Conservation (phyloP, 169 alveolate genomes). For the Cryptosporidium meleagridis region DNA sequence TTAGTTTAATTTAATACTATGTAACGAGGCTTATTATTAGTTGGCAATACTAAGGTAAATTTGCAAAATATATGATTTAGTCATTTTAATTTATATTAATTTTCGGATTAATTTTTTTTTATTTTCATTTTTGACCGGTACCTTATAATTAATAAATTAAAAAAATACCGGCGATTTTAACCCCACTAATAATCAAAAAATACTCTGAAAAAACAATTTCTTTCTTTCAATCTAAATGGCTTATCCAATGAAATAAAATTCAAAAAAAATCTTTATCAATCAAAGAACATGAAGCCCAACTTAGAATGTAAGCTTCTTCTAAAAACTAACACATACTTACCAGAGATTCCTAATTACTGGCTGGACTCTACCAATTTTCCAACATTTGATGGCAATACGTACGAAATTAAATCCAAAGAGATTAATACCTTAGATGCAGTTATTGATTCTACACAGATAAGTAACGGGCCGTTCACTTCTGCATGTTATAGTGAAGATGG, state of each 20-base stretch:
- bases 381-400: neutral
- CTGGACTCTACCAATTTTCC: conserved; percentile 11
- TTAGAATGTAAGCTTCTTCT: conserved; percentile 44
- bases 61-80: neutral
- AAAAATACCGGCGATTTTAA: neutral
- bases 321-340: conserved; percentile 23
- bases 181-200: neutral
- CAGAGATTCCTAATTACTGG: conserved; percentile 64
- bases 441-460: neutral
- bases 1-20: conserved; percentile 87
- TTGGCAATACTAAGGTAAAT: neutral
- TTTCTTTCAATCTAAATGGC: neutral
- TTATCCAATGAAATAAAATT: neutral
- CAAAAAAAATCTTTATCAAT: neutral
- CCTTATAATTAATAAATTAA: too few species aligned
- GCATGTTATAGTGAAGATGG: conserved; percentile 71
- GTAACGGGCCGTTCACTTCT: conserved; percentile 4
- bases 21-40: neutral
- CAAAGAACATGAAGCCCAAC: conserved; percentile 14
- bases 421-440: neutral
- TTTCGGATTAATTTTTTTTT: neutral
- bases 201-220: neutral
- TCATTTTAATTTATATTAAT: neutral
- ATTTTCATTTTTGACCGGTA: neutral
- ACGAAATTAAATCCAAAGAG: neutral